phyloP scores from a whole-genome alignment of 78 protist genomes.

The Dictyostelium firmibasis region DNA sequence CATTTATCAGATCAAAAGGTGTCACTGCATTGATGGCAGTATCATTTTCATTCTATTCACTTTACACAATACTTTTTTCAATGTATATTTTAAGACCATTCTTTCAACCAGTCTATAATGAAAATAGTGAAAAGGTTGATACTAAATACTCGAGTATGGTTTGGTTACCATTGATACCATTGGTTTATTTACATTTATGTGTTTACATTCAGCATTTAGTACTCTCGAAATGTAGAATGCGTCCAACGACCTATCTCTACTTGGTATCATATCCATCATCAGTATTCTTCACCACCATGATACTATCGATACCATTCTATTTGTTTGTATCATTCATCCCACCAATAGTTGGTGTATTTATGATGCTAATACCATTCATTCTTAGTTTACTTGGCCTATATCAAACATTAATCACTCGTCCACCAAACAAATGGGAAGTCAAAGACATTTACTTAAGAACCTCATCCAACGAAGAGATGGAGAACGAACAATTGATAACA shows the following conservation, averaged over 20 bases:
- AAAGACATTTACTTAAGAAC: conserved; percentile 12
- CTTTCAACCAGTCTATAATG: no score
- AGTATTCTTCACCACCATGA: conserved; percentile 20
- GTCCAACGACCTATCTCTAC: neutral
- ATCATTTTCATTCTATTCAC: neutral
- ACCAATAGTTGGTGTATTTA: neutral
- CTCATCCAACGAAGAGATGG: neutral
- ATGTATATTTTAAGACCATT: conserved; percentile 6
- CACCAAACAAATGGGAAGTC: conserved; percentile 59
- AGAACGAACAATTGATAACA: conserved; percentile 31
- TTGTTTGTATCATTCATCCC: neutral
- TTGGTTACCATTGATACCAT: conserved; percentile 13
- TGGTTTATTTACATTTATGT: conserved; percentile 32
- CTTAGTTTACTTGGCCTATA: neutral
- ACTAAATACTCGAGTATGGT: neutral
- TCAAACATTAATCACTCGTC: conserved; percentile 10
- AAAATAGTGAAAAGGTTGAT: neutral
- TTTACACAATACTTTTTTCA: conserved; percentile 5
- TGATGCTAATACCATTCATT: neutral
- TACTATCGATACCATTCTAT: conserved; percentile 37
- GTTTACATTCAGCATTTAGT: conserved; percentile 8
- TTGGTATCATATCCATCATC: conserved; percentile 38
- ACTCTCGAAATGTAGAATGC: conserved; percentile 16
- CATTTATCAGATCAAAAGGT: neutral
- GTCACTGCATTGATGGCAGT: neutral